Conservation (phyloP, 75 land plant genomes). For the Sequoia sempervirens region DNA sequence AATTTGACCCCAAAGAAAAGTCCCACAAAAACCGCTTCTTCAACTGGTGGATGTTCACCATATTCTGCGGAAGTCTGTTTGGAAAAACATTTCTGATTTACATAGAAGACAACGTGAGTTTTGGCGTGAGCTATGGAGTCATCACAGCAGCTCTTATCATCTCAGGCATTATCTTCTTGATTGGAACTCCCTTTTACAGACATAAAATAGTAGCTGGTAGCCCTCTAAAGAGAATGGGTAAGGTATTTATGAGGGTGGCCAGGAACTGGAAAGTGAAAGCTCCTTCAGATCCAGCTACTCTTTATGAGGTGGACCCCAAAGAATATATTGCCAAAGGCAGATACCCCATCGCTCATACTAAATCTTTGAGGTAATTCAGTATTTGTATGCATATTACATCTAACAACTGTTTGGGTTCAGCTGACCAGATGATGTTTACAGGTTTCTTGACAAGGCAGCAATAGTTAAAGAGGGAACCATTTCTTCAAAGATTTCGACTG, state of each 20-base stretch:
- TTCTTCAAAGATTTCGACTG: conserved; percentile 64
- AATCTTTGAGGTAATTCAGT: background rate
- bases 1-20: conserved; percentile 78
- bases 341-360: conserved; percentile 37
- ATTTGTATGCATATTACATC: background rate
- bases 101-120: background rate
- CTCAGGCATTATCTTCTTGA: conserved; percentile 50
- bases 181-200: conserved; percentile 69
- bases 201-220: conserved; percentile 56
- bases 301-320: conserved; percentile 54
- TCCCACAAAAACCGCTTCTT: conserved; percentile 78
- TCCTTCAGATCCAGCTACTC: conserved; percentile 19
- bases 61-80: too few species aligned
- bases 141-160: conserved; percentile 36
- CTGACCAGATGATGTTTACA: conserved; percentile 11
- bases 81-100: too few species aligned
- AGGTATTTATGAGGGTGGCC: conserved; percentile 57
- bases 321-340: conserved; percentile 45
- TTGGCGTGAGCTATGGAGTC: conserved; percentile 20
- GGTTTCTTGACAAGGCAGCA: conserved; percentile 69
- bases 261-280: too few species aligned
- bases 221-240: conserved; percentile 63
- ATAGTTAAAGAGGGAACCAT: conserved; percentile 16
- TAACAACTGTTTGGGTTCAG: too few species aligned
- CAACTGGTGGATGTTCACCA: conserved; percentile 47